These are phyloP conservation scores for Mimosa bimucronata DNA, from an alignment of 306 rosid species.

Conservation along the genomic window DNA sequence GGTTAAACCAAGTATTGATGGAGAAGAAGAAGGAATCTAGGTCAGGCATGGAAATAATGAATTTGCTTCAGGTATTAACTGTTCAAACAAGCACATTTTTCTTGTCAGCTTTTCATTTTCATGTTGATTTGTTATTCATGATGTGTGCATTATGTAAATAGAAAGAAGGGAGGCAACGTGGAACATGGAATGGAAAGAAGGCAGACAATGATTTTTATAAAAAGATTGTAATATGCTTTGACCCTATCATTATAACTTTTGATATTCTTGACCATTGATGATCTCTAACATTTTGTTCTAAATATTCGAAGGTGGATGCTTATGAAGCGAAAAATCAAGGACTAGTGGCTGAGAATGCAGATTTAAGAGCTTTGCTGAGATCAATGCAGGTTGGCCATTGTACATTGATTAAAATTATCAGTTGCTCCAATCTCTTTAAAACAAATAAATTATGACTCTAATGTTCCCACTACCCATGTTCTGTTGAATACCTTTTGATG, in stretches of 20 bases:
- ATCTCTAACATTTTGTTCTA: slow-evolving; percentile 23
- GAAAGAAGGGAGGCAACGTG: slow-evolving; percentile 99
- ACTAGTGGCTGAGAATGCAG: slow-evolving; percentile 82
- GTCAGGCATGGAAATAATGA: slow-evolving; percentile 99
- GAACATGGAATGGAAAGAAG: slow-evolving; percentile 99
- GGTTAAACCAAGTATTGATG: slow-evolving; percentile 92
- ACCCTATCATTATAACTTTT: slow-evolving; percentile 18
- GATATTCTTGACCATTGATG: slow-evolving; percentile 2
- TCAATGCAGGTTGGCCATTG: slow-evolving; percentile 85
- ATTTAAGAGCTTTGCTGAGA: slow-evolving; percentile 88
- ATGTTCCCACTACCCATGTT: background rate
- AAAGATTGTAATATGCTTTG: slow-evolving; percentile 61
- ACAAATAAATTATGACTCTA: slow-evolving; percentile 13
- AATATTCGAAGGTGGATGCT: slow-evolving; percentile 74
- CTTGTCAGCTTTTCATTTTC: slow-evolving; percentile 20
- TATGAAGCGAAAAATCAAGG: slow-evolving; percentile 95
- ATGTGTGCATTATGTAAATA: slow-evolving; percentile 41
- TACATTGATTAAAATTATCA: background rate
- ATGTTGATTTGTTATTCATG: slow-evolving; percentile 36
- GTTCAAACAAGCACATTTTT: slow-evolving; percentile 21
- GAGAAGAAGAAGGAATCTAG: slow-evolving; percentile 99
- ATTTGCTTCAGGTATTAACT: slow-evolving; percentile 86
- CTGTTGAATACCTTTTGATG: slow-evolving; percentile 18
- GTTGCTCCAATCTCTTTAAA: slow-evolving; percentile 30
- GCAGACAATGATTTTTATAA: slow-evolving; percentile 93